phyloP scores from a whole-genome alignment of 2,329 filamentous ascomycete species.

The Rhinocladiella mackenziei region DNA sequence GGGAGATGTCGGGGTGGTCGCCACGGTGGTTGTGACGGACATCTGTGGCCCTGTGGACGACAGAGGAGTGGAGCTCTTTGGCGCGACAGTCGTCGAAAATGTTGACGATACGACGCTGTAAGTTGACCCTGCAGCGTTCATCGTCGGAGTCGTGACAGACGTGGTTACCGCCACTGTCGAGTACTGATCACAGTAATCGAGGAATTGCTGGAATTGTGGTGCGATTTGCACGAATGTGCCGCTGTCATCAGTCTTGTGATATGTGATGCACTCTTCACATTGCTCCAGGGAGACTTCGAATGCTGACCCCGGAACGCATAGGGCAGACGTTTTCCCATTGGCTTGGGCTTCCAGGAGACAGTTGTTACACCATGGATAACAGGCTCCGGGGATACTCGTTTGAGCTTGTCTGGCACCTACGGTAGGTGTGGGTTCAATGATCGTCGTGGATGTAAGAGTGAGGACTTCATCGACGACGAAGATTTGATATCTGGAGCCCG shows the following conservation, averaged over 20 bases:
- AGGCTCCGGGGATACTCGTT: slow-evolving; percentile 44
- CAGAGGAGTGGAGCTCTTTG: slow-evolving; percentile 5
- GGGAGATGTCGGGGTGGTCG: slow-evolving; percentile 2
- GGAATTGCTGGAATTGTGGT: slow-evolving; percentile 43
- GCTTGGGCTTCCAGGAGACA: slow-evolving; percentile 46
- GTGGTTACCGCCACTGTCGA: slow-evolving; percentile 16
- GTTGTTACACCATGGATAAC: slow-evolving; percentile 53
- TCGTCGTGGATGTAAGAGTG: slow-evolving; percentile 47
- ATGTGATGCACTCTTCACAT: slow-evolving; percentile 46
- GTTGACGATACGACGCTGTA: slow-evolving; percentile 4
- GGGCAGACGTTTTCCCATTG: slow-evolving; percentile 45
- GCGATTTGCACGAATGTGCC: slow-evolving; percentile 36
- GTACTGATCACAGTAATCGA: slow-evolving; percentile 44
- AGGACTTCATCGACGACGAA: slow-evolving; percentile 48
- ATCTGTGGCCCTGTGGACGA: slow-evolving; percentile 1
- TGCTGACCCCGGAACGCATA: slow-evolving; percentile 45
- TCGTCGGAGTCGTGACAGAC: slow-evolving; percentile 11
- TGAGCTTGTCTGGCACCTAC: slow-evolving; percentile 27
- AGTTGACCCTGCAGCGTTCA: slow-evolving; percentile 9
- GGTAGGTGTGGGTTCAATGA: slow-evolving; percentile 23
- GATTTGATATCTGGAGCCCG: slow-evolving; percentile 59
- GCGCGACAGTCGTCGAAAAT: slow-evolving; percentile 16
- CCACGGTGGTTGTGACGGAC: slow-evolving; percentile 1
- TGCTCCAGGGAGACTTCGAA: slow-evolving; percentile 39
- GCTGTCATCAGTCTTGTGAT: slow-evolving; percentile 26